A percentile compares a stretch with the other conserved stretches of the same genome.
Evolutionary conservation across 2,329 filamentous ascomycete species (phyloP).

Genomic region (Chaetomiaceae sp.): DNA sequence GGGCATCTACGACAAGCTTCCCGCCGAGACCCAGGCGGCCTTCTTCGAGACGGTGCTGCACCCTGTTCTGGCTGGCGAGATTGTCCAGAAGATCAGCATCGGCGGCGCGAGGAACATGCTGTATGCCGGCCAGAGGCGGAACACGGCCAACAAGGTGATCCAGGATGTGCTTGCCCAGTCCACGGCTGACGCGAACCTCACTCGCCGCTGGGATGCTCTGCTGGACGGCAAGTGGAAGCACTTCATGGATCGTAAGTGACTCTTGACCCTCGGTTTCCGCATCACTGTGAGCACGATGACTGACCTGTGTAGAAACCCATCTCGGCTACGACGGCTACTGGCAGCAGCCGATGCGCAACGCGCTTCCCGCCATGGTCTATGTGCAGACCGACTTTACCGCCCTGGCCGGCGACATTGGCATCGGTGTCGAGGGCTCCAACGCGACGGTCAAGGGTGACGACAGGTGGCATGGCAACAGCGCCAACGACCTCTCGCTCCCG

Average conservation of each 20-base stretch:
- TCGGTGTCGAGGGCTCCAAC: slow-evolving; percentile 61
- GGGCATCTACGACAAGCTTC: slow-evolving; percentile 50
- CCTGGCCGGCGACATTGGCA: slow-evolving; percentile 57
- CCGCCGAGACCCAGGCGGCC: slow-evolving; percentile 45
- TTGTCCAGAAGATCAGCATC: slow-evolving; percentile 51
- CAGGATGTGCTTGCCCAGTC: slow-evolving; percentile 49
- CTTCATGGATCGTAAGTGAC: slow-evolving; percentile 50
- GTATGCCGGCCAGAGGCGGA: slow-evolving; percentile 50
- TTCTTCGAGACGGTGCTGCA: slow-evolving; percentile 62
- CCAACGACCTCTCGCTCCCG: slow-evolving; percentile 49
- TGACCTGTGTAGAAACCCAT: slow-evolving; percentile 39
- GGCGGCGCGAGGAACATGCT: slow-evolving; percentile 47
- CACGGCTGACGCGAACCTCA: slow-evolving; percentile 52
- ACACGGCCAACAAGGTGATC: slow-evolving; percentile 50
- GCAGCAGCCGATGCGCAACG: slow-evolving; percentile 71
- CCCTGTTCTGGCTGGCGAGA: slow-evolving; percentile 53
- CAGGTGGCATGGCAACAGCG: slow-evolving; percentile 52
- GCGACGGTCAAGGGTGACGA: slow-evolving; percentile 65
- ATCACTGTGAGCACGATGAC: background rate
- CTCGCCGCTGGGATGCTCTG: slow-evolving; percentile 51
- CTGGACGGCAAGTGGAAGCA: slow-evolving; percentile 59
- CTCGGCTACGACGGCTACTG: slow-evolving; percentile 52
- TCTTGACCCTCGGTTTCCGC: background rate
- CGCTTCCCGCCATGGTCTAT: slow-evolving; percentile 55
- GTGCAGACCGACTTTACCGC: slow-evolving; percentile 54